Conservation (phyloP, 2,329 filamentous ascomycete species). For the Cordyceps pruinosa region DNA sequence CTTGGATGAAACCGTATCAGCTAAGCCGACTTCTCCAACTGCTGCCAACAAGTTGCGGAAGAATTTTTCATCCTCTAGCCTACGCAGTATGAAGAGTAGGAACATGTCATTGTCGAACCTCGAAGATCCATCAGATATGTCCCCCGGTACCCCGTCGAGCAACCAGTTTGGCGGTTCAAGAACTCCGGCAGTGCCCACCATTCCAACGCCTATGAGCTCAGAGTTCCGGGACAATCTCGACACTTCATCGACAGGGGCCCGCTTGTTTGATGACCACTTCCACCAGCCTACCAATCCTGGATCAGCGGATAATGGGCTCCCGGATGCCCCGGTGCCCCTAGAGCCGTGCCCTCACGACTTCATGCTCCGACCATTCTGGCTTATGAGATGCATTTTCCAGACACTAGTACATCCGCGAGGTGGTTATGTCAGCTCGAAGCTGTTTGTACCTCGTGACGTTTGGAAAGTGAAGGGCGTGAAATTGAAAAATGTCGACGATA, state of each 20-base stretch:
- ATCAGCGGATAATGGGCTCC: conserved; percentile 54
- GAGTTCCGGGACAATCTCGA: conserved; percentile 53
- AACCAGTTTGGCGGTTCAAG: conserved; percentile 54
- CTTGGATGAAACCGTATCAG: conserved; percentile 31
- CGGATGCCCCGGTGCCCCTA: conserved; percentile 66
- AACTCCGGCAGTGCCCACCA: conserved; percentile 45
- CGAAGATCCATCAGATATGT: conserved; percentile 58
- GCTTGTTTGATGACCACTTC: conserved; percentile 79
- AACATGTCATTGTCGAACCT: conserved; percentile 61
- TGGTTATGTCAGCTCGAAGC: conserved; percentile 82
- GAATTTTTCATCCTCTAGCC: conserved; percentile 63
- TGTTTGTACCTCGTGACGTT: conserved; percentile 87
- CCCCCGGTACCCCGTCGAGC: conserved; percentile 68
- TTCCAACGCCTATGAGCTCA: conserved; percentile 61
- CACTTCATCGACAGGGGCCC: conserved; percentile 59
- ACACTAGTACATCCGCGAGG: conserved; percentile 86
- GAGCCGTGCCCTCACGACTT: conserved; percentile 89
- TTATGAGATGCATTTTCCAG: conserved; percentile 91
- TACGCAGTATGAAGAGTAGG: conserved; percentile 65
- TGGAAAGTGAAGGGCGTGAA: conserved; percentile 95
- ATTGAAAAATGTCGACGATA: conserved; percentile 85
- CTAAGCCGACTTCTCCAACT: conserved; percentile 47
- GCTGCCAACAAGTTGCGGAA: conserved; percentile 46
- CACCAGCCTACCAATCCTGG: conserved; percentile 59
- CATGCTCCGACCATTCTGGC: conserved; percentile 91